Conservation (phyloP, 495 filamentous ascomycete species). For the Chaetomium tenue region DNA sequence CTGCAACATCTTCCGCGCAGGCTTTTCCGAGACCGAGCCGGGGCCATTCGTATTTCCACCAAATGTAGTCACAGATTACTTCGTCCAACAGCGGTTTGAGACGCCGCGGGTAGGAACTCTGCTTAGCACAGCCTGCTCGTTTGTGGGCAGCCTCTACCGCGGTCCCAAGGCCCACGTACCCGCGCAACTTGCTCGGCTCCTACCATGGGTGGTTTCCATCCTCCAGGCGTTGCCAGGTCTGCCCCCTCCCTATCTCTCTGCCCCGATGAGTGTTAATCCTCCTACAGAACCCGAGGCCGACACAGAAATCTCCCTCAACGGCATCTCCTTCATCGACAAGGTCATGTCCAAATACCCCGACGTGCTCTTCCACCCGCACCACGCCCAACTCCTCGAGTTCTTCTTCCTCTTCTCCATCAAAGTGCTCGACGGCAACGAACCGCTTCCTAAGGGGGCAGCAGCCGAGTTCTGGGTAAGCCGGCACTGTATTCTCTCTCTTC, state of each 20-base stretch:
- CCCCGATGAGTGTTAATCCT: slow-evolving; percentile 6
- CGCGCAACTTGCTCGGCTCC: slow-evolving; percentile 53
- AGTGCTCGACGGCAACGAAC: slow-evolving; percentile 68
- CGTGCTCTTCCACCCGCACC: slow-evolving; percentile 53
- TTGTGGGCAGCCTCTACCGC: slow-evolving; percentile 64
- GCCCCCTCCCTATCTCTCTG: slow-evolving; percentile 1
- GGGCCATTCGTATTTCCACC: slow-evolving; percentile 77
- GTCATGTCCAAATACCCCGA: slow-evolving; percentile 63
- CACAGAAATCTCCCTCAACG: slow-evolving; percentile 75
- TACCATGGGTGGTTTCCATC: slow-evolving; percentile 64
- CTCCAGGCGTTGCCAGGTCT: slow-evolving; percentile 62
- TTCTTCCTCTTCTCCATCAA: slow-evolving; percentile 77
- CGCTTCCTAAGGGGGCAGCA: slow-evolving; percentile 76
- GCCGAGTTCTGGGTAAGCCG: slow-evolving; percentile 73
- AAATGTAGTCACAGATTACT: slow-evolving; percentile 65
- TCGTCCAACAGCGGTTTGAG: slow-evolving; percentile 58
- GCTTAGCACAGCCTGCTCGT: slow-evolving; percentile 73
- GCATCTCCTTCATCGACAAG: slow-evolving; percentile 68
- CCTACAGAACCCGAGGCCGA: slow-evolving; percentile 59
- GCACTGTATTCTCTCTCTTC: neutral
- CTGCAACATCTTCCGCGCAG: slow-evolving; percentile 72
- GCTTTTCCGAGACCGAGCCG: slow-evolving; percentile 73
- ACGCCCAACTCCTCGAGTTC: slow-evolving; percentile 55
- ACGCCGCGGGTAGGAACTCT: slow-evolving; percentile 71
- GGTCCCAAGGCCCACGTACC: slow-evolving; percentile 41